Conservation (phyloP, 75 land plant species). For the Selaginella moellendorffii region DNA sequence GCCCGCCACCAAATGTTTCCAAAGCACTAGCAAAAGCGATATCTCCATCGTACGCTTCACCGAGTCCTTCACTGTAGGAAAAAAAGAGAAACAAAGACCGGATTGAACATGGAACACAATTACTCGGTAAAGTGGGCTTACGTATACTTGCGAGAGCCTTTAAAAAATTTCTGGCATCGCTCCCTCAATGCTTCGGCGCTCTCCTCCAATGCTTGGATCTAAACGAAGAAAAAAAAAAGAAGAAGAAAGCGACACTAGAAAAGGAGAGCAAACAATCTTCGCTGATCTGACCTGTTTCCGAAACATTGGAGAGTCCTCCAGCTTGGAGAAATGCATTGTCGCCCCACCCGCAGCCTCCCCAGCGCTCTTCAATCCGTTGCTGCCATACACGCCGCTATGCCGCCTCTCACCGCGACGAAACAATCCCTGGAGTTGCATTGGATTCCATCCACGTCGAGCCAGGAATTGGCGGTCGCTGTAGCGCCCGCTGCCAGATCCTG, state of each 20-base stretch:
- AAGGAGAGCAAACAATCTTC: conserved; percentile 15
- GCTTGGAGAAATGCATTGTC: conserved; percentile 54
- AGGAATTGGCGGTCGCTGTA: too few relatives aligned
- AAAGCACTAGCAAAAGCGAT: conserved; percentile 92
- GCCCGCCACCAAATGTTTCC: conserved; percentile 97
- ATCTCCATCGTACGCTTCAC: conserved; percentile 94
- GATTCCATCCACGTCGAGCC: not conserved
- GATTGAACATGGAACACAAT: not conserved
- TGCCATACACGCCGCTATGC: not conserved
- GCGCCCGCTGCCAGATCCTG: too few relatives aligned
- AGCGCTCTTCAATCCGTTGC: not conserved
- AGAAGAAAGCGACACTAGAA: not conserved
- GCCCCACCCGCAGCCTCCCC: conserved; percentile 8
- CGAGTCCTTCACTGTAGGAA: conserved; percentile 75
- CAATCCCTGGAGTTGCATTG: not conserved
- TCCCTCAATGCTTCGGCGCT: conserved; percentile 81
- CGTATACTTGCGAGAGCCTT: conserved; percentile 99
- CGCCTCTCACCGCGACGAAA: not conserved
- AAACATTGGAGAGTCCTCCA: conserved; percentile 94
- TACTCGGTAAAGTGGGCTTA: conserved; percentile 23
- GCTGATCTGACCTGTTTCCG: conserved; percentile 82
- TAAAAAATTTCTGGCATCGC: conserved; percentile 76
- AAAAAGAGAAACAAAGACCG: not conserved
- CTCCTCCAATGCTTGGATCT: conserved; percentile 86
- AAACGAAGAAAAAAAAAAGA: conserved; percentile 14